Conservation (phyloP, 805 yeast genomes). For the Dipodascus geniculatus region DNA sequence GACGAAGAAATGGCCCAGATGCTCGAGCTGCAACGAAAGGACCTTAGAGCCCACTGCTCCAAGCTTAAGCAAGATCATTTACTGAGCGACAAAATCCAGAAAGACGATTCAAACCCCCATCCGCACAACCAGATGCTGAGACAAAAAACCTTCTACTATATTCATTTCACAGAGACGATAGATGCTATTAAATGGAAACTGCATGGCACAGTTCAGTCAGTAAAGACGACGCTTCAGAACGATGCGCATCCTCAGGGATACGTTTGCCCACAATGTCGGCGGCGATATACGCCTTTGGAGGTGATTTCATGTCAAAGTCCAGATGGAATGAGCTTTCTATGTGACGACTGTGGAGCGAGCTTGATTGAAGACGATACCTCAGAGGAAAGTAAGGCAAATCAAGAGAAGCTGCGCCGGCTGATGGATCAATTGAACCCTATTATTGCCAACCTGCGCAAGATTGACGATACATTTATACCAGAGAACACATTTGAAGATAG, state of each 20-base stretch:
- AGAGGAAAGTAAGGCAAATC: constrained; percentile 68
- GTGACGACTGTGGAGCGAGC: constrained; percentile 70
- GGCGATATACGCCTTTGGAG: constrained; percentile 75
- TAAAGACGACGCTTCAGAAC: neutral
- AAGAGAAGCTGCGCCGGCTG: constrained; percentile 65
- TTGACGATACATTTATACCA: constrained; percentile 68
- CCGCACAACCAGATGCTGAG: constrained; percentile 6
- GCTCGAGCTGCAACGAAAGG: constrained; percentile 76
- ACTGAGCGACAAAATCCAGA: constrained; percentile 41
- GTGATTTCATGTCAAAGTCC: constrained; percentile 73
- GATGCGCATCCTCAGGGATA: constrained; percentile 91
- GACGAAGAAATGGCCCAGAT: constrained; percentile 84
- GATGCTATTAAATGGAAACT: constrained; percentile 96
- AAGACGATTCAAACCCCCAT: neutral
- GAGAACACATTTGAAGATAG: constrained; percentile 87
- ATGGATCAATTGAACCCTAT: constrained; percentile 88
- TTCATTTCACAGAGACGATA: constrained; percentile 85
- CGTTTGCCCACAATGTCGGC: constrained; percentile 74
- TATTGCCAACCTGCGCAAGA: constrained; percentile 67
- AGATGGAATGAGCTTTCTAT: constrained; percentile 68
- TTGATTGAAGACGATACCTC: constrained; percentile 83
- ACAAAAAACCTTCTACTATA: constrained; percentile 70
- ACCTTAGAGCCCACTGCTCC: constrained; percentile 71
- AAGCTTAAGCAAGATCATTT: constrained; percentile 76
- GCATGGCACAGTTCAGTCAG: constrained; percentile 60